Conservation (phyloP, 1,284 basidiomycete genomes). For the Malassezia sp. region DNA sequence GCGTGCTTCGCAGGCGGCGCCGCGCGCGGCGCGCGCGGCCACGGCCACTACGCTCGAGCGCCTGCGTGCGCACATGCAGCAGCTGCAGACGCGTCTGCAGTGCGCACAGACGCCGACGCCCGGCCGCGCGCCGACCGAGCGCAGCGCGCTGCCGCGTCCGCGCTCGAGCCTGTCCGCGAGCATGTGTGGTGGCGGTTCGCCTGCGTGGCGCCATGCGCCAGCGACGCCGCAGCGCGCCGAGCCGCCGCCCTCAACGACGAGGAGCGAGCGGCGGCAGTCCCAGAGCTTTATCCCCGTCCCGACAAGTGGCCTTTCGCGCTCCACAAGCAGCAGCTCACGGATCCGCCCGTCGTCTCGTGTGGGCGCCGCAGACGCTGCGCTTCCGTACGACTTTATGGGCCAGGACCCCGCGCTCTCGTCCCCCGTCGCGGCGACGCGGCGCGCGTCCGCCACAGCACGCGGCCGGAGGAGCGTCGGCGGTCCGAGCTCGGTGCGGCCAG, state of each 20-base stretch:
- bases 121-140: slow-evolving; percentile 18
- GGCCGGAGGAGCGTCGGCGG: too few relatives aligned
- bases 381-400: slow-evolving; percentile 31
- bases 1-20: slow-evolving; percentile 13
- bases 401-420: slow-evolving; percentile 28
- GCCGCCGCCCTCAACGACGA: slow-evolving; percentile 19
- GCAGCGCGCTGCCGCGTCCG: slow-evolving; percentile 36
- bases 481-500: too few relatives aligned
- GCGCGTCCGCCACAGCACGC: too few relatives aligned
- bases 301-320: slow-evolving; percentile 22
- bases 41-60: slow-evolving; percentile 28
- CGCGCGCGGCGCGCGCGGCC: slow-evolving; percentile 4
- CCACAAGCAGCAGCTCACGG: slow-evolving; percentile 9
- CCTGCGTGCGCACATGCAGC: slow-evolving; percentile 35
- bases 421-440: slow-evolving; percentile 19
- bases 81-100: slow-evolving; percentile 35
- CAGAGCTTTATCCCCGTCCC: slow-evolving; percentile 35
- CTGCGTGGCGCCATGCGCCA: not conserved
- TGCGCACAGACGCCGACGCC: slow-evolving; percentile 22
- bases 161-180: slow-evolving; percentile 29
- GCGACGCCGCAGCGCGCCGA: slow-evolving; percentile 14
- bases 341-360: slow-evolving; percentile 9
- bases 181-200: slow-evolving; percentile 3
- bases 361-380: slow-evolving; percentile 8
- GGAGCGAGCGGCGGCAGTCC: slow-evolving; percentile 18